Base-by-base conservation (phyloP, 805 yeast genomes). In the Pichia paraexigua region DNA sequence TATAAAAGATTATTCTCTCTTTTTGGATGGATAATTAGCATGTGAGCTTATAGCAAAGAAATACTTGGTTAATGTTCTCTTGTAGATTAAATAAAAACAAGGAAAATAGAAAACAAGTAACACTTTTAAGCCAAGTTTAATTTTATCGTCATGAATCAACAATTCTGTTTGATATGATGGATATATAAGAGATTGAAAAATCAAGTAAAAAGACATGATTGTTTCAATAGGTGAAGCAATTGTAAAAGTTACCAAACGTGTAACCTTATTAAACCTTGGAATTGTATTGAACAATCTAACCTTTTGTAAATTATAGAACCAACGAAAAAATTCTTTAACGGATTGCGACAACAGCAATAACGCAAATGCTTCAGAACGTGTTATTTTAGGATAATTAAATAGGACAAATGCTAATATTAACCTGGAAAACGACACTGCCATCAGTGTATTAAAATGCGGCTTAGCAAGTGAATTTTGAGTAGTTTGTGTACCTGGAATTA, bases 291-390 rank as follows among this genome's bases (percentile, higher is more conserved):
- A 58, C 5, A 63, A 56, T 35, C 63, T 55, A 43, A 63, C 62
- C 45, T 63, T 64, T 56, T 62, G 63, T 21, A 57, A 52, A 46
- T 61, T 57, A 51, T 63, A 63, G 22, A 54, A 44, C 55, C 63
- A 60, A 43, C 64, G 57, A 46, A 58, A 41, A 15, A 56, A 42
- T 37, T 65, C 68, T 45, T 59, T 52, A 2, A 56, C n/a, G 9
- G 63, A 60, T 35, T 59, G 57, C 3, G 60, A 21, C 17, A 57
- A 42, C 2, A 66, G 54, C n/a, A 63, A 49, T 15, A 53, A 8
- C 11, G 64, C 51, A 52, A 65, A 66, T 3, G 48, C 43, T 8
- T 53, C 49, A 43, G 59, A 60, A 40, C 61, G 57, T 2, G 68
- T 60, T 5, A 61, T 53, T 39, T 57, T 60, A 15, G 70, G 70